These are phyloP conservation scores for Lentinula detonsa DNA, from an alignment of 768 basidiomycete genomes.

Conservation along the genomic window DNA sequence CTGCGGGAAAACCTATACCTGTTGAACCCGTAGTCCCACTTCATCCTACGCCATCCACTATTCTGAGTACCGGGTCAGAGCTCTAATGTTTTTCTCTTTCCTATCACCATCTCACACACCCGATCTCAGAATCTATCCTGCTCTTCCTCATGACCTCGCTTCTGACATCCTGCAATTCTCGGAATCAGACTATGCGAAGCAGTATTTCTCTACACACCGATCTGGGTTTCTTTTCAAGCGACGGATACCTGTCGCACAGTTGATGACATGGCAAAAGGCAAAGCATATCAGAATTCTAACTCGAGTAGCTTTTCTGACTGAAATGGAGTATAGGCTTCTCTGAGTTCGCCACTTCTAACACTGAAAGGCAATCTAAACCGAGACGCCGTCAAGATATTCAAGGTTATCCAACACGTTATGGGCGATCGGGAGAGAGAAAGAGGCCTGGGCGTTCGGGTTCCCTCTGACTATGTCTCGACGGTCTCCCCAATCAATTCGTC, in stretches of 20 bases:
- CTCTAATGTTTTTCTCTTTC: background rate
- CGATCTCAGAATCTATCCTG: conserved; percentile 59
- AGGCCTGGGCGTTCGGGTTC: conserved; percentile 41
- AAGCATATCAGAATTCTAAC: conserved; percentile 5
- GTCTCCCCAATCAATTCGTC: conserved; percentile 39
- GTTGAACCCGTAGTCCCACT: conserved; percentile 34
- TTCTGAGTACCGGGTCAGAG: conserved; percentile 63
- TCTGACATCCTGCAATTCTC: conserved; percentile 86
- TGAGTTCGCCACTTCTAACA: conserved; percentile 70
- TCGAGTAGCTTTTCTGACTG: conserved; percentile 1
- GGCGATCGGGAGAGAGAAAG: conserved; percentile 81
- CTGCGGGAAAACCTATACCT: conserved; percentile 55
- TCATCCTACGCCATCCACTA: conserved; percentile 27
- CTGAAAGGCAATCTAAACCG: conserved; percentile 59
- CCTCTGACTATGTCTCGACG: conserved; percentile 39
- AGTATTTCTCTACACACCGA: conserved; percentile 88
- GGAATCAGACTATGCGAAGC: conserved; percentile 77
- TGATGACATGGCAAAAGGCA: conserved; percentile 92
- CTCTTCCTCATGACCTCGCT: conserved; percentile 74
- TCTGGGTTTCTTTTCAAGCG: conserved; percentile 84
- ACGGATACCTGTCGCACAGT: conserved; percentile 73
- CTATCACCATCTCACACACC: conserved; percentile 11
- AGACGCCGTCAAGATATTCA: conserved; percentile 83
- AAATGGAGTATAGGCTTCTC: conserved; percentile 37
- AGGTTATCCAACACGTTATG: conserved; percentile 89